Percentiles rank a stretch among this genome's conserved stretches.
phyloP scores from a whole-genome alignment of 352 stramenopile genomes.

The Globisporangium cederbergense region DNA sequence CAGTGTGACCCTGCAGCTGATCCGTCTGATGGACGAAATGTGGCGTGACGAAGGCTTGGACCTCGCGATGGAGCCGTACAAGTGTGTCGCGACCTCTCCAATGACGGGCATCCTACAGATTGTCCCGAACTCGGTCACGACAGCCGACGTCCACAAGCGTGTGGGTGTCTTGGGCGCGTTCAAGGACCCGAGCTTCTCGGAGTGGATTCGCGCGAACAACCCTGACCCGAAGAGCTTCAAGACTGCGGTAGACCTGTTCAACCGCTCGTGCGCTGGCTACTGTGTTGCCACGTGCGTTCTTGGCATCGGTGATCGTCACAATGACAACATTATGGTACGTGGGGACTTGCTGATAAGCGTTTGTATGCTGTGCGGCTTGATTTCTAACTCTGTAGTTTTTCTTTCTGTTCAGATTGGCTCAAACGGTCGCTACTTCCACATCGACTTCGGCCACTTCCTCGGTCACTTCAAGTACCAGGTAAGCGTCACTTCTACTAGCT shows the following conservation, averaged over 20 bases:
- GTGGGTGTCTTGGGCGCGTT: constrained; percentile 81
- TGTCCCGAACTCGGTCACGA: constrained; percentile 92
- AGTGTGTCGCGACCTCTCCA: constrained; percentile 87
- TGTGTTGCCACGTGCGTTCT: constrained; percentile 93
- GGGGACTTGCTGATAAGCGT: neutral
- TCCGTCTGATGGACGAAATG: constrained; percentile 92
- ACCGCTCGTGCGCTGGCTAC: constrained; percentile 87
- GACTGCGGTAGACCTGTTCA: constrained; percentile 82
- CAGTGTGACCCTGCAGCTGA: constrained; percentile 91
- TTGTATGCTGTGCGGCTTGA: neutral
- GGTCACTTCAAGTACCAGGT: constrained; percentile 88
- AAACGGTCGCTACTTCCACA: constrained; percentile 85
- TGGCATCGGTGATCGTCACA: constrained; percentile 93
- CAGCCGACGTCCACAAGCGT: constrained; percentile 88
- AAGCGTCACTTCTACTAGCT: constrained; percentile 13
- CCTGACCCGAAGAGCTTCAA: constrained; percentile 56
- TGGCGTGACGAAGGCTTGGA: constrained; percentile 91
- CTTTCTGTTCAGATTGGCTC: constrained; percentile 46
- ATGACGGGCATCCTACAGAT: constrained; percentile 92
- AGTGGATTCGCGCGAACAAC: constrained; percentile 85
- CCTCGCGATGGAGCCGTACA: constrained; percentile 90
- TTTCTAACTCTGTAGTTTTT: constrained; percentile 7
- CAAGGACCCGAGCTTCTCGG: constrained; percentile 80
- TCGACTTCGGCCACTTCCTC: constrained; percentile 87
- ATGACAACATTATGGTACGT: constrained; percentile 95